Evolutionary conservation across 148 eudicot species (phyloP).

Genomic region (Fagopyrum esculentum): DNA sequence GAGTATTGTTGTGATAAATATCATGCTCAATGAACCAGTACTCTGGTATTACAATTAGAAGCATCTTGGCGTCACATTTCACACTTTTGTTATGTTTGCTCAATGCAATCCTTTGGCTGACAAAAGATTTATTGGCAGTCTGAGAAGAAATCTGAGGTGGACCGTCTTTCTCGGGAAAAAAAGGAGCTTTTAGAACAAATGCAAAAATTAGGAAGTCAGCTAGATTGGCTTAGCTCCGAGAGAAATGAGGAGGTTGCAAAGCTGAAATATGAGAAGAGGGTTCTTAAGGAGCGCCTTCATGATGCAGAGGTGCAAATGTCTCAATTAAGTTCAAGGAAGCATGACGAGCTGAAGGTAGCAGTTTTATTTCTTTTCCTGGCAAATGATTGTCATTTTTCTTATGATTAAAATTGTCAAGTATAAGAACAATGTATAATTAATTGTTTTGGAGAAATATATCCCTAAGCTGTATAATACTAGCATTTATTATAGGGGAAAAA

Average conservation of each 20-base stretch:
- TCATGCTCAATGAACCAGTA: not conserved
- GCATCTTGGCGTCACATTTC: not conserved
- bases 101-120: not conserved
- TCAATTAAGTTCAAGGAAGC: conserved; percentile 82
- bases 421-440: not conserved
- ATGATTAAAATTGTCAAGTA: not conserved
- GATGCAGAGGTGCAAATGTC: conserved; percentile 88
- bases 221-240: conserved; percentile 93
- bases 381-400: not conserved
- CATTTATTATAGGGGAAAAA: too few relatives aligned
- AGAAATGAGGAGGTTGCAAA: conserved; percentile 68
- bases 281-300: conserved; percentile 79
- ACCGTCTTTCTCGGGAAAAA: conserved; percentile 78
- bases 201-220: conserved; percentile 81
- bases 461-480: not conserved
- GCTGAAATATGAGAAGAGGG: conserved; percentile 67
- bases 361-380: not conserved
- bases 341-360: conserved; percentile 88
- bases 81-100: not conserved
- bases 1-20: not conserved
- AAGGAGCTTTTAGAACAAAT: conserved; percentile 74
- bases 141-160: conserved; percentile 84
- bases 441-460: not conserved
- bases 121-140: conserved; percentile 40
- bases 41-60: not conserved